Evolutionary conservation across 169 alveolate species (phyloP).

Genomic region (Plasmodium reichenowi): DNA sequence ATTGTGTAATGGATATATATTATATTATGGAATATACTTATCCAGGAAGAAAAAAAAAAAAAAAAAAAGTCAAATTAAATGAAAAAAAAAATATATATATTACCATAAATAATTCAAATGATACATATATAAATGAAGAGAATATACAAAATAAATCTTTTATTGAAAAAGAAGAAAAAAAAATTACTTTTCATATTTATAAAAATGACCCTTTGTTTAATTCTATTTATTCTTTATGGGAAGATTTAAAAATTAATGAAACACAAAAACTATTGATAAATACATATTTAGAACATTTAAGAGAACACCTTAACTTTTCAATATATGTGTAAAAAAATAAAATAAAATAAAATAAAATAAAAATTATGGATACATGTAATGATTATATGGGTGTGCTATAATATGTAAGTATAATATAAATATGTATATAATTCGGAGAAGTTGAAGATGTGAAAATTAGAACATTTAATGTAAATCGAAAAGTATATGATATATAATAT

Average conservation of each 20-base stretch:
- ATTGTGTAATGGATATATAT: slow-evolving; percentile 55
- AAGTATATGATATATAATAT: no score
- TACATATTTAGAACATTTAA: slow-evolving; percentile 32
- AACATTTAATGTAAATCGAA: no score
- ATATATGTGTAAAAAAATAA: slow-evolving; percentile 2
- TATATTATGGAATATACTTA: slow-evolving; percentile 21
- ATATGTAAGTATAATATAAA: no score
- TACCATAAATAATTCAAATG: background rate
- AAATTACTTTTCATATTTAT: slow-evolving; percentile 44
- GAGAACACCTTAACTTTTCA: slow-evolving; percentile 33
- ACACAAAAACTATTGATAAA: slow-evolving; percentile 17
- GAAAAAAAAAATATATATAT: slow-evolving; percentile 17
- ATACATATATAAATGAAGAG: slow-evolving; percentile 6
- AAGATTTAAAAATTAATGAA: slow-evolving; percentile 27
- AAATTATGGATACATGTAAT: background rate
- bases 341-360: background rate
- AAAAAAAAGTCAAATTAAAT: no score
- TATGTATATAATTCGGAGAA: no score
- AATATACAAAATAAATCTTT: slow-evolving; percentile 7
- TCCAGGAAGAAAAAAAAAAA: no score
- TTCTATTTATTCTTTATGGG: slow-evolving; percentile 44
- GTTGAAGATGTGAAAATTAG: no score
- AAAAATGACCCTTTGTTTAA: slow-evolving; percentile 34
- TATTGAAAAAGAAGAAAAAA: background rate
- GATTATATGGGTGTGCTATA: no score